Evolutionary conservation across 2,329 filamentous ascomycete species (phyloP).

Genomic region (Monosporascus sp.): DNA sequence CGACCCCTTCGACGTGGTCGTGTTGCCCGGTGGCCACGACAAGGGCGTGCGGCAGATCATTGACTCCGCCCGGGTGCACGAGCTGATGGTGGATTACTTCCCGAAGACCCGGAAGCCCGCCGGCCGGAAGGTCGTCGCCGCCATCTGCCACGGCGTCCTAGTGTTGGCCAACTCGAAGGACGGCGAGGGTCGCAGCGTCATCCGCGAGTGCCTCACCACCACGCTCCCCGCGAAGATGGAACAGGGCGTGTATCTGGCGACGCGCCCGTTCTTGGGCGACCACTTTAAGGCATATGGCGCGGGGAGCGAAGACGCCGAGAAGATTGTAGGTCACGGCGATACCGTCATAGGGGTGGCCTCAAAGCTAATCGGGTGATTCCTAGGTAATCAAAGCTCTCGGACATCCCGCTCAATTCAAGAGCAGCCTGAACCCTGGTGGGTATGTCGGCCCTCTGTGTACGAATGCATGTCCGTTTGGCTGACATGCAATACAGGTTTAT

Average conservation of each 20-base stretch:
- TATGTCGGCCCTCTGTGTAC: slow-evolving; percentile 23
- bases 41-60: slow-evolving; percentile 47
- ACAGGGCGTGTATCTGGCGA: slow-evolving; percentile 43
- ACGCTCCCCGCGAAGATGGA: slow-evolving; percentile 45
- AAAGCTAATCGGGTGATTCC: slow-evolving; percentile 1
- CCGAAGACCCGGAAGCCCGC: slow-evolving; percentile 40
- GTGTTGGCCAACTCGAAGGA: slow-evolving; percentile 39
- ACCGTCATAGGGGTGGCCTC: background rate
- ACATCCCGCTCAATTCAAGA: slow-evolving; percentile 39
- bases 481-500: slow-evolving; percentile 33
- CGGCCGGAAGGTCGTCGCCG: slow-evolving; percentile 38
- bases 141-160: slow-evolving; percentile 50
- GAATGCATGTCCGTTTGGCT: background rate
- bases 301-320: slow-evolving; percentile 43
- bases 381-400: slow-evolving; percentile 40
- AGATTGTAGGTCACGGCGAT: slow-evolving; percentile 29
- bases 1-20: slow-evolving; percentile 40
- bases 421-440: slow-evolving; percentile 36
- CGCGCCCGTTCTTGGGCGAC: slow-evolving; percentile 43
- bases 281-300: slow-evolving; percentile 54
- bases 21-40: slow-evolving; percentile 49
- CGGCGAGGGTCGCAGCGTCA: slow-evolving; percentile 37
- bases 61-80: slow-evolving; percentile 40
- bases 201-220: slow-evolving; percentile 43
- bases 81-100: slow-evolving; percentile 41